Evolutionary conservation across 1,284 basidiomycete species (phyloP).

Genomic region (Papiliotrema flavescens): DNA sequence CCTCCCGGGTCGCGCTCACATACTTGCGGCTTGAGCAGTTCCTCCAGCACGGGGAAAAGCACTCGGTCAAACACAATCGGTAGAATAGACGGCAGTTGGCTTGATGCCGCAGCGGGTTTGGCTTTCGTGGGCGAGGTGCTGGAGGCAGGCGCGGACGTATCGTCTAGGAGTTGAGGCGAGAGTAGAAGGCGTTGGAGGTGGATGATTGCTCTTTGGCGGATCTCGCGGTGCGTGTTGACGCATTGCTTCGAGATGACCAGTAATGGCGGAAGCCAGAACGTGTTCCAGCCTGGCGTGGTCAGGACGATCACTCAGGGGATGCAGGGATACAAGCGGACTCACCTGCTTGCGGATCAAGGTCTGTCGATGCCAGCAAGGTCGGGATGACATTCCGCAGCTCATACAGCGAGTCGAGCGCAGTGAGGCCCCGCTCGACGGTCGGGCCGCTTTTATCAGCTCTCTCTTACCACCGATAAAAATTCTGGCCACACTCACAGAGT

Average conservation of each 20-base stretch:
- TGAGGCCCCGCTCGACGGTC: constrained; percentile 70
- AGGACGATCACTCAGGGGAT: no score
- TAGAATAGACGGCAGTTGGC: constrained; percentile 66
- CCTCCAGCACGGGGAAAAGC: constrained; percentile 88
- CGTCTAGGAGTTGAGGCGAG: constrained; percentile 65
- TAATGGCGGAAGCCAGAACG: constrained; percentile 75
- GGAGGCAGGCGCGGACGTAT: constrained; percentile 26
- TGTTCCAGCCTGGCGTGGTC: constrained; percentile 67
- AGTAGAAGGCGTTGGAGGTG: constrained; percentile 85
- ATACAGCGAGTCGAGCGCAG: constrained; percentile 75
- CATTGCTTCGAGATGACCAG: constrained; percentile 78
- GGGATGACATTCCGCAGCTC: constrained; percentile 65
- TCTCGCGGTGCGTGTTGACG: constrained; percentile 75
- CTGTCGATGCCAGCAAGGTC: constrained; percentile 55
- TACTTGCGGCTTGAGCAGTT: constrained; percentile 80
- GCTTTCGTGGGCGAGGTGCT: no score
- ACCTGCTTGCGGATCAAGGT: constrained; percentile 33
- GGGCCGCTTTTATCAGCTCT: constrained; percentile 57
- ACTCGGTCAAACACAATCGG: constrained; percentile 84
- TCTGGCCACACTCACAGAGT: constrained; percentile 43
- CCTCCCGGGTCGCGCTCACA: constrained; percentile 75
- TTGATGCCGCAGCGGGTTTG: constrained; percentile 35
- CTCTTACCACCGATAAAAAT: no score
- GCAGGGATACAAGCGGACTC: constrained; percentile 10
- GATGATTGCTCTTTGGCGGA: constrained; percentile 77